Evolutionary conservation across 202 grass and related monocot genomes (phyloP), one percentile per base, ranked within the genome.

Genomic region (Elaeis oleifera): DNA sequence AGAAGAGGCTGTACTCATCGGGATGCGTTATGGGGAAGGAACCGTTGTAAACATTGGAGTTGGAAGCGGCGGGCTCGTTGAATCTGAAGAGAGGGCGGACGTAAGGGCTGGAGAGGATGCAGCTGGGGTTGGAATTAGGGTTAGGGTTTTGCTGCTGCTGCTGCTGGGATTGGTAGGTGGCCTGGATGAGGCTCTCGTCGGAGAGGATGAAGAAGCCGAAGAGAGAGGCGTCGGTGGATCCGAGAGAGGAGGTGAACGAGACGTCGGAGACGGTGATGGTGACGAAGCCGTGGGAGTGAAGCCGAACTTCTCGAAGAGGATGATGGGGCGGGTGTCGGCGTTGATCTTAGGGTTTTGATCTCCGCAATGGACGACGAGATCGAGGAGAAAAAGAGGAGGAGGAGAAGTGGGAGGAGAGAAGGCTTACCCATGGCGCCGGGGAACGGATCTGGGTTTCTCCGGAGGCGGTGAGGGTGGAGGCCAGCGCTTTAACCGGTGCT

Each of bases 1-100:
- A 65, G 63, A 51, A 65, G 14, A 65, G 63, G 49, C 63, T 65
- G 49, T 65, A 65, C 49, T 65, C 63, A 23, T 65, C 63, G 21
- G 63, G 49, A n/a, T 52, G 63, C 49, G 48, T 7, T 21, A 53
- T 23, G 2, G 22, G 0, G 21, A n/a, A 51, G 48, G 22, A 18
- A 7, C 5, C 3, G 16, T 14, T 65, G 23, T 4, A 18, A 22
- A 3, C 3, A 44, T 13, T 13, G 36, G 0, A 44, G 9, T 44
- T 44, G 9, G 36, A 23, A 23, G 23, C 49, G 2, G 48, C 17
- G 23, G 53, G 22, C 0, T 26, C 16, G 3, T 50, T 11, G 36
- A 65, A 65, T 48, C 26, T 65, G 63, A 65, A 65, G 20, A 65
- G 63, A 16, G 9, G 5, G 1, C 7, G 16, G 23, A 65, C 22